Evolutionary conservation across 2,329 filamentous ascomycete species (phyloP), one percentile per base, ranked within the genome.

Genomic region (Trichophaea hybrida): DNA sequence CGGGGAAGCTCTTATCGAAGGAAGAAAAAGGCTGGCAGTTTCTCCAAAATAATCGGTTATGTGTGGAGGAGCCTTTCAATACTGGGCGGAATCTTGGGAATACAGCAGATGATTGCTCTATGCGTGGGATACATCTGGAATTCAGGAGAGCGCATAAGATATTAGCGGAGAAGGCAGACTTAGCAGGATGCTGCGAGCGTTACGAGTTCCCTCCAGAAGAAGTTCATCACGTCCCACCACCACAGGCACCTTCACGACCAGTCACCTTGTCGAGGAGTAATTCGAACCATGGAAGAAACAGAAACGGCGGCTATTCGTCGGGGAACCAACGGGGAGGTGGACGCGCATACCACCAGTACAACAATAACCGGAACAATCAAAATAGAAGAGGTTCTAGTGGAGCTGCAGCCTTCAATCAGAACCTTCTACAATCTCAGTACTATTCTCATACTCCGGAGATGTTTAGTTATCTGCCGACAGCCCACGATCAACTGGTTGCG

Each of bases 1-100:
- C 86, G 67, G 93, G 91, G 8, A 85, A 80, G 68, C 74, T 90
- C 59, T 74, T 94, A 59, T 83, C 84, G 6, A 91, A 95, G 71
- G 78, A 81, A 63, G 88, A 88, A 59, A 97, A 97, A 75, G 84
- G 84, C 32, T 97, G 93, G 93, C 82, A 90, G 69, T 77, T 86
- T 55, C 77, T 80, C 38, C 75, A 84, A 59, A 89, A 90, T 69
- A 93, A 94, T 69, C 82, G 86, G 64, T 78, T 98, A 35, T 96
- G 91, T 70, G 88, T 98, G 8, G 93, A 98, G 71, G 93, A 98
- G 71, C 93, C 93, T 0, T 98, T 98, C 76, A 98, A 95, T 69
- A 85, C 79, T 3, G 78, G 79, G 38, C 82, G 93, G 46, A 98
- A 98, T 71, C 77, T 98, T 50, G 93, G 90, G 46, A 98, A 98